Conservation (phyloP, 1,284 basidiomycete genomes). For the Leucoagaricus sp. region DNA sequence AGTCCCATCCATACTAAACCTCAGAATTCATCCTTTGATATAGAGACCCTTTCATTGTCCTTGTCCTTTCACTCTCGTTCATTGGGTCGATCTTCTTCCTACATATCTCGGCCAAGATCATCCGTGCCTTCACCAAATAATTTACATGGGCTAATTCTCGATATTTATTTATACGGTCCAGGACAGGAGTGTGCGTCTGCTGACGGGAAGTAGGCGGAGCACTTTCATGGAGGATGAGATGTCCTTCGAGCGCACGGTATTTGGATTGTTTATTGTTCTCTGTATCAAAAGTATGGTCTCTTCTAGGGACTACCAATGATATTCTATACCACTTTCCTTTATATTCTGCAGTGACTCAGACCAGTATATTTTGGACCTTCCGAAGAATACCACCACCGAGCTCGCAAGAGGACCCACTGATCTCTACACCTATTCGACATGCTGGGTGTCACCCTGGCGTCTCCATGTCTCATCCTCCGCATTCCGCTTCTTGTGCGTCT, state of each 20-base stretch:
- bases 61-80: slow-evolving; percentile 96
- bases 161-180: slow-evolving; percentile 8
- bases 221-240: slow-evolving; percentile 17
- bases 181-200: slow-evolving; percentile 2
- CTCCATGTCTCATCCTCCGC: no score
- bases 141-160: background rate
- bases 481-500: no score
- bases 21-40: slow-evolving; percentile 4
- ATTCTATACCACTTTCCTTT: slow-evolving; percentile 32
- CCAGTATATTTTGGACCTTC: background rate
- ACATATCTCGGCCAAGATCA: slow-evolving; percentile 95
- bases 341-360: background rate
- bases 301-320: slow-evolving; percentile 26
- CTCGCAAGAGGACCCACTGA: background rate
- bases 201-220: background rate
- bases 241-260: slow-evolving; percentile 25
- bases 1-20: background rate
- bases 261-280: slow-evolving; percentile 28
- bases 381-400: background rate
- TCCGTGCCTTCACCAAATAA: slow-evolving; percentile 88
- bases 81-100: slow-evolving; percentile 99
- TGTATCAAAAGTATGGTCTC: slow-evolving; percentile 31
- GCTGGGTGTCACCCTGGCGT: no score
- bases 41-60: slow-evolving; percentile 97
- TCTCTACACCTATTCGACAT: no score